phyloP scores from a whole-genome alignment of 2,329 filamentous ascomycete species.

The Cadophora gregata region DNA sequence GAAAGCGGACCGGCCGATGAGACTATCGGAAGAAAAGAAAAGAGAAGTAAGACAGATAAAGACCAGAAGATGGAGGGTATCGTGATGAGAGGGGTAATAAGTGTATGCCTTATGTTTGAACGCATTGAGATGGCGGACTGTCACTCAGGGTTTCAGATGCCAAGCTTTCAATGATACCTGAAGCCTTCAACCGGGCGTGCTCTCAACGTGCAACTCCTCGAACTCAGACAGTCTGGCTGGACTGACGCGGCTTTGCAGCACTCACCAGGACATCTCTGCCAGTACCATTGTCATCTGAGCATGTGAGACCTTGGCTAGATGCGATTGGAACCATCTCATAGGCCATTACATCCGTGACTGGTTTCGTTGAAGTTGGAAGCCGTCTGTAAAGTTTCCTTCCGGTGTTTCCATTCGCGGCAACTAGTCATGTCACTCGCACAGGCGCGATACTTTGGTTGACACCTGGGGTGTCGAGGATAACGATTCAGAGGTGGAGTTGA shows the following conservation, averaged over 20 bases:
- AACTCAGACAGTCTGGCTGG: neutral
- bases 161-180: conserved; percentile 9
- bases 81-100: neutral
- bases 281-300: neutral
- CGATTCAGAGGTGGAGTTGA: conserved; percentile 1
- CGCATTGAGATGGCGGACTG: conserved; percentile 13
- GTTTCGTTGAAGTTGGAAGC: neutral
- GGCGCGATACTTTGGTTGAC: neutral
- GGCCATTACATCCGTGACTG: neutral
- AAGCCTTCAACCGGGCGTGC: neutral
- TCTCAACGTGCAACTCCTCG: neutral
- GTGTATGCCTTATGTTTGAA: conserved; percentile 13
- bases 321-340: neutral
- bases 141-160: conserved; percentile 27
- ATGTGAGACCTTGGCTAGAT: neutral
- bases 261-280: no score
- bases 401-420: neutral
- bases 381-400: neutral
- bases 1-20: conserved; percentile 26
- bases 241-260: conserved; percentile 20
- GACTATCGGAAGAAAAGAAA: conserved; percentile 7
- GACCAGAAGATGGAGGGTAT: neutral
- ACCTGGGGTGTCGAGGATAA: neutral
- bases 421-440: conserved; percentile 3
- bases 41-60: neutral